phyloP scores from a whole-genome alignment of 306 rosid genomes.

The Medicago arabica region DNA sequence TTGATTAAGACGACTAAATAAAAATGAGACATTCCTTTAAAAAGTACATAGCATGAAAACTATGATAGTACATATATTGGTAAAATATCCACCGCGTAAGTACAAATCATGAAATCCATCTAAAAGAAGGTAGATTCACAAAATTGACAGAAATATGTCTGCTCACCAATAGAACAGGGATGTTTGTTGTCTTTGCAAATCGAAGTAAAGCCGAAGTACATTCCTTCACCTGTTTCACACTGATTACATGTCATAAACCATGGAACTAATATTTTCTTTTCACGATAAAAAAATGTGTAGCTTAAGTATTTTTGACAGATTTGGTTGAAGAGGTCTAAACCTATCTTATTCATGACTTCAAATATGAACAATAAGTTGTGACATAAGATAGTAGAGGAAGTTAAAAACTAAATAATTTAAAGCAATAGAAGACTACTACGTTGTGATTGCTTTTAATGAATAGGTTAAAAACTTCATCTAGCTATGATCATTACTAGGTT shows the following conservation, averaged over 20 bases:
- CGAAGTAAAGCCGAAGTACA: slow-evolving; percentile 84
- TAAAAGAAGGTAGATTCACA: slow-evolving; percentile 11
- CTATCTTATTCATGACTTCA: not conserved
- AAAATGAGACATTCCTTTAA: slow-evolving; percentile 18
- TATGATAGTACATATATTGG: not conserved
- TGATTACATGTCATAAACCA: slow-evolving; percentile 35
- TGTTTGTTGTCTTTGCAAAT: slow-evolving; percentile 80
- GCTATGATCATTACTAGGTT: slow-evolving; percentile 11
- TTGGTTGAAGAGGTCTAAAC: not conserved
- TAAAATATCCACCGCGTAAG: not conserved
- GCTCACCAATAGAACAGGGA: slow-evolving; percentile 85
- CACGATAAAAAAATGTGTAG: slow-evolving; percentile 30
- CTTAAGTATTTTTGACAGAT: slow-evolving; percentile 21
- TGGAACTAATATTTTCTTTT: slow-evolving; percentile 22
- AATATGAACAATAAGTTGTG: not conserved
- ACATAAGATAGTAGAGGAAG: not conserved
- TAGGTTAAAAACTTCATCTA: slow-evolving; percentile 18
- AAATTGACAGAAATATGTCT: slow-evolving; percentile 6
- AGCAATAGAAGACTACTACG: slow-evolving; percentile 16
- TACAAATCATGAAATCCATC: not conserved
- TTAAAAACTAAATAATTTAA: slow-evolving; percentile 22
- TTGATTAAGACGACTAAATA: not conserved
- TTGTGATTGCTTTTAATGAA: not conserved
- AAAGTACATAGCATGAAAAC: slow-evolving; percentile 9
- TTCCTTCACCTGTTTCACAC: slow-evolving; percentile 79